Conservation (phyloP, 345 rosid species). For the Lumnitzera littorea region DNA sequence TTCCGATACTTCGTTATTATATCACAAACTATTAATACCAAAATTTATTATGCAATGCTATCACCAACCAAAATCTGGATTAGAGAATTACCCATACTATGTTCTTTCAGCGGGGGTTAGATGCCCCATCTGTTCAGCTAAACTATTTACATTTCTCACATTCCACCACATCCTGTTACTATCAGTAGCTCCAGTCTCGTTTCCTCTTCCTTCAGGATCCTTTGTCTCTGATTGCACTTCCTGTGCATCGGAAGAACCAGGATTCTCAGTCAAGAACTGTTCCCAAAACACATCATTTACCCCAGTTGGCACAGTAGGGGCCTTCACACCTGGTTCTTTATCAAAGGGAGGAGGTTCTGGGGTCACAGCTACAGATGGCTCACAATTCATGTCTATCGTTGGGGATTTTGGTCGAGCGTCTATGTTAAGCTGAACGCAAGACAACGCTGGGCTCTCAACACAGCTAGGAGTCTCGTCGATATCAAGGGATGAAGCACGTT, state of each 20-base stretch:
- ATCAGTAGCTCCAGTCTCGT: slow-evolving; percentile 39
- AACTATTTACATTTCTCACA: slow-evolving; percentile 54
- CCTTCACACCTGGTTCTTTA: slow-evolving; percentile 21
- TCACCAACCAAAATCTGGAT: slow-evolving; percentile 7
- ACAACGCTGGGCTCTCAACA: slow-evolving; percentile 53
- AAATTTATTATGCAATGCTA: not conserved
- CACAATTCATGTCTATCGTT: slow-evolving; percentile 79
- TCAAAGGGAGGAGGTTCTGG: slow-evolving; percentile 18
- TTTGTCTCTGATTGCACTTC: slow-evolving; percentile 75
- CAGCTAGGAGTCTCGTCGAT: slow-evolving; percentile 70
- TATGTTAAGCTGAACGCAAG: slow-evolving; percentile 41
- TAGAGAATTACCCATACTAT: slow-evolving; percentile 16
- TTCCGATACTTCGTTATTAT: no score
- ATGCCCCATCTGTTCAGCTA: slow-evolving; percentile 78
- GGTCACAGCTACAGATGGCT: slow-evolving; percentile 19
- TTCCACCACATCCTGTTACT: slow-evolving; percentile 64
- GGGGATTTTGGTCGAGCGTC: slow-evolving; percentile 49
- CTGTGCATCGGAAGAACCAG: slow-evolving; percentile 59
- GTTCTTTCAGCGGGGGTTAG: slow-evolving; percentile 73
- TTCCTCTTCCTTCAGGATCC: slow-evolving; percentile 39
- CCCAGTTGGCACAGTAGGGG: slow-evolving; percentile 45
- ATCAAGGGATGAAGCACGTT: slow-evolving; percentile 31
- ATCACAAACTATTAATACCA: not conserved
- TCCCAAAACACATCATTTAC: slow-evolving; percentile 92
- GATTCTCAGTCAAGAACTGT: slow-evolving; percentile 94